Evolutionary conservation across 805 yeast species (phyloP), one percentile per base, ranked within the genome.

Genomic region (Jamesozyma spencerorum): DNA sequence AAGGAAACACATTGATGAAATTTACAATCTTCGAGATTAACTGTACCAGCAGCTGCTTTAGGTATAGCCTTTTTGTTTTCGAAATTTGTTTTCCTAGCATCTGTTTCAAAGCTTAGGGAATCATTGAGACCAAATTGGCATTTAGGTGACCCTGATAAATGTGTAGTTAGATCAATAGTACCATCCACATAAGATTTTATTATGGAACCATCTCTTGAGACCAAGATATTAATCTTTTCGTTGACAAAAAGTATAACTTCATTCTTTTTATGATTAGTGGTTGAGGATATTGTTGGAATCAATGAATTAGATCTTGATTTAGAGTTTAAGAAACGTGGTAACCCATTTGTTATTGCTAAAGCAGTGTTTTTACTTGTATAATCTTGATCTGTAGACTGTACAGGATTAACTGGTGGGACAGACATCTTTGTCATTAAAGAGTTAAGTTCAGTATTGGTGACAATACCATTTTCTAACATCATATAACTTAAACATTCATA

Each of bases 1-100:
- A 85, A 66, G 45, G 80, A 77, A 19, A 86, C 95, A 60, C 95
- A 84, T 51, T 85, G 90, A 60, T 86, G 95, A 62, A 86, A 82
- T 47, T 81, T 85, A 50, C 84, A 79, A 57, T 86, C 94, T 49
- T 81, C 85, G 10, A 87, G 63, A 0, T 69, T 53, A 4, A 79
- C 83, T 28, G 70, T 63, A 2, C 74, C 74, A 10, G 41, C 34
- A 3, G 41, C 37, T 12, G 41, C 37, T 58, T 59, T 14, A 68
- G 67, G 42, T 29, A 27, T 13, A 15, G 27, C 10, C 5, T n/a
- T n/a, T 18, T 27, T n/a, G 12, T 20, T 15, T 14, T 17, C 33
- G 17, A 24, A n/a, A 17, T 20, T 14, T 55, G 58, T 35, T 53
- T 62, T 34, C 30, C 31, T 8, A 22, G 17, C 13, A 11, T 6